Conservation (phyloP, 1,284 basidiomycete species). For the Tranzscheliella williamsii region DNA sequence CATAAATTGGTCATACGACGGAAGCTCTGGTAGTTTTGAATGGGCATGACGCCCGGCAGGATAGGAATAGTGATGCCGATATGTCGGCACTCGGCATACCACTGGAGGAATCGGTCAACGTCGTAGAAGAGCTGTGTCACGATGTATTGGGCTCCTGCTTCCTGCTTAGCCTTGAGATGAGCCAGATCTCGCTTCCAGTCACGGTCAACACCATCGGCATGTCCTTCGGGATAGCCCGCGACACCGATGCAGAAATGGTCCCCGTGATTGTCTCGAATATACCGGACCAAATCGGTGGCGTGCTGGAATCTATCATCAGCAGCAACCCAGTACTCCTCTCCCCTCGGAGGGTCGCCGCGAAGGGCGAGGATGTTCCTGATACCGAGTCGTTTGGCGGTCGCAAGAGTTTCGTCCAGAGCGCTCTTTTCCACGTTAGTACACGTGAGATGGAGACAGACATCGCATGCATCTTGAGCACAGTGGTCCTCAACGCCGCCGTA, state of each 20-base stretch:
- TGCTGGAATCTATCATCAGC: slow-evolving; percentile 83
- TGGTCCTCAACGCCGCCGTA: slow-evolving; percentile 9
- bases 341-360: slow-evolving; percentile 82
- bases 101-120: slow-evolving; percentile 66
- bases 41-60: slow-evolving; percentile 95
- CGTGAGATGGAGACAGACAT: slow-evolving; percentile 91
- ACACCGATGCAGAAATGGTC: slow-evolving; percentile 89
- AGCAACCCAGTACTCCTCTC: slow-evolving; percentile 87
- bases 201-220: slow-evolving; percentile 68
- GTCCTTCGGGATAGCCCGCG: slow-evolving; percentile 91
- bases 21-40: slow-evolving; percentile 94
- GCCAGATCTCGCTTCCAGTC: slow-evolving; percentile 72
- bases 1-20: slow-evolving; percentile 86
- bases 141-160: slow-evolving; percentile 93
- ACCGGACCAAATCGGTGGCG: slow-evolving; percentile 84
- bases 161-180: slow-evolving; percentile 83
- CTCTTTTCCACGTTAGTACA: slow-evolving; percentile 89
- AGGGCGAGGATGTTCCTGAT: slow-evolving; percentile 90
- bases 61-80: slow-evolving; percentile 86
- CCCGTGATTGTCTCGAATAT: slow-evolving; percentile 84
- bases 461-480: slow-evolving; percentile 74
- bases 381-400: slow-evolving; percentile 78
- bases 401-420: slow-evolving; percentile 74
- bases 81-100: slow-evolving; percentile 39
- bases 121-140: slow-evolving; percentile 98